Conservation (phyloP, 1,284 basidiomycete genomes). For the Cerioporus squamosus region DNA sequence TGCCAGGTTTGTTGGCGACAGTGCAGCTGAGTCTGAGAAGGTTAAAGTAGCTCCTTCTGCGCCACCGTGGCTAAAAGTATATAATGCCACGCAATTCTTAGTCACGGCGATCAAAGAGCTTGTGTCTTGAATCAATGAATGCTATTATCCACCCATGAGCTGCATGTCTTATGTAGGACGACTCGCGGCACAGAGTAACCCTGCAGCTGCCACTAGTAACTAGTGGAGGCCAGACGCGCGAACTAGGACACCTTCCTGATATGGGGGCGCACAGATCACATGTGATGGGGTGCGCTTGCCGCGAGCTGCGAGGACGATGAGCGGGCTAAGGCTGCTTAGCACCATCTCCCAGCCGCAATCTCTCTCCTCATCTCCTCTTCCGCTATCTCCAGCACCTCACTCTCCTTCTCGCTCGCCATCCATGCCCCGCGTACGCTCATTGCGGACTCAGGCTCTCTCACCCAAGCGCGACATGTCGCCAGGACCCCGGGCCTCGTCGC, state of each 20-base stretch:
- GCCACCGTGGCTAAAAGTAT: constrained; percentile 28
- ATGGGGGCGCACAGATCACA: constrained; percentile 8
- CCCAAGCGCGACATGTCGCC: constrained; percentile 54
- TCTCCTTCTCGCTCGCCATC: constrained; percentile 3
- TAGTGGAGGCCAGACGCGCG: background rate
- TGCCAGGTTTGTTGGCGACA: constrained; percentile 48
- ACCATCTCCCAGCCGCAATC: constrained; percentile 15
- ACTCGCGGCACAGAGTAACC: too few species aligned
- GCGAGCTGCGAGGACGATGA: constrained; percentile 1
- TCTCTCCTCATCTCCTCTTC: constrained; percentile 10
- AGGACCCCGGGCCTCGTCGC: constrained; percentile 75
- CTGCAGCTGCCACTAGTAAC: too few species aligned
- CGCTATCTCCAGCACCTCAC: constrained; percentile 4
- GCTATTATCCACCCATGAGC: too few species aligned
- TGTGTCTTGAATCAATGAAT: too few species aligned
- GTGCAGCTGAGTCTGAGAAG: background rate
- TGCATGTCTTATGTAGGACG: too few species aligned
- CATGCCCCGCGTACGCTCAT: constrained; percentile 67
- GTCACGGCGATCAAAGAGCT: constrained; percentile 46
- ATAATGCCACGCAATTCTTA: constrained; percentile 28
- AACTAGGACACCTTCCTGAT: constrained; percentile 19
- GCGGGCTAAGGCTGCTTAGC: constrained; percentile 2
- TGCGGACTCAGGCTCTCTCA: constrained; percentile 56
- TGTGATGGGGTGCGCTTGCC: constrained; percentile 22
- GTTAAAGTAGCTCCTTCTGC: background rate